Evolutionary conservation across 1,284 basidiomycete species (phyloP).

Genomic region (Rhodotorula glutinis): DNA sequence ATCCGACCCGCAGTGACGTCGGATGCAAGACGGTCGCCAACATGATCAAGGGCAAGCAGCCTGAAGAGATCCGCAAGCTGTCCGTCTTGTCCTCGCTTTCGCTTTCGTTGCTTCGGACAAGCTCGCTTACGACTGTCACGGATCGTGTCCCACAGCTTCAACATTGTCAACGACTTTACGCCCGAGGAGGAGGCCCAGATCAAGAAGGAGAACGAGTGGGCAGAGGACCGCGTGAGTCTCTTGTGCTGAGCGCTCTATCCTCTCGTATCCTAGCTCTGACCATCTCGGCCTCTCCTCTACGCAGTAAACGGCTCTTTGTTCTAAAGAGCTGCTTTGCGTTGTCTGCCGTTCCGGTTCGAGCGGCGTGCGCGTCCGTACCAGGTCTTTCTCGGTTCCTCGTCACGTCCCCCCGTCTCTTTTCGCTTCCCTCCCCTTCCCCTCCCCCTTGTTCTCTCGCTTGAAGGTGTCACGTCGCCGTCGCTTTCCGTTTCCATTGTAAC

Average conservation of each 20-base stretch:
- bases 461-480: no score
- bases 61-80: slow-evolving; percentile 83
- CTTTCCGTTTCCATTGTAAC: not conserved
- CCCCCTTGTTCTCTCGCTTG: not conserved
- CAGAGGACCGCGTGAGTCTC: slow-evolving; percentile 48
- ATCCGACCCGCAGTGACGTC: slow-evolving; percentile 66
- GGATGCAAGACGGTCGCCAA: slow-evolving; percentile 99
- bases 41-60: slow-evolving; percentile 99
- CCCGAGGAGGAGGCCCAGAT: slow-evolving; percentile 99
- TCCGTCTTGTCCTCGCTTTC: slow-evolving; percentile 51
- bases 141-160: slow-evolving; percentile 23
- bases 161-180: slow-evolving; percentile 83
- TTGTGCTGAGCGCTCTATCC: not conserved
- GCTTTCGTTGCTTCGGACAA: no score
- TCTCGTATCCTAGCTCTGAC: not conserved
- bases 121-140: not conserved
- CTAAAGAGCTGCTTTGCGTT: no score
- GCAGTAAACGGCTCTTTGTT: no score
- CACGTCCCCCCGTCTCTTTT: not conserved
- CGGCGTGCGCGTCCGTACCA: no score
- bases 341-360: no score
- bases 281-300: not conserved
- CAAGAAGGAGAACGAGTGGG: slow-evolving; percentile 93
- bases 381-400: no score
- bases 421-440: not conserved